Conservation (phyloP, 305 asterid genomes). For the Vinca major region DNA sequence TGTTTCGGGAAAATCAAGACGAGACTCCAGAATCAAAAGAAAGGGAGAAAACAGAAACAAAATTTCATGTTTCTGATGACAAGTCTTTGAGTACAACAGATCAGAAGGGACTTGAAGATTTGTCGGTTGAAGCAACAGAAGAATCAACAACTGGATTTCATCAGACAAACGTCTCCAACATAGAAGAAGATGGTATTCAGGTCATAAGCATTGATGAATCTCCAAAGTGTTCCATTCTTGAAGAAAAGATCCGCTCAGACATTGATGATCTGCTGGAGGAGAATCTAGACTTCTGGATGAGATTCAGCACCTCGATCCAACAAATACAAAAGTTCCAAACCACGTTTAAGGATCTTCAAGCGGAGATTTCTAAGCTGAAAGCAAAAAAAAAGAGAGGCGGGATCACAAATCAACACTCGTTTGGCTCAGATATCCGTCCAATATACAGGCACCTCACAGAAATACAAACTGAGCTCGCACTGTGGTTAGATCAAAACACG, state of each 20-base stretch:
- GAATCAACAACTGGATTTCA: conserved; percentile 11
- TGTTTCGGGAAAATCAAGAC: conserved; percentile 10
- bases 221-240: conserved; percentile 23
- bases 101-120: neutral
- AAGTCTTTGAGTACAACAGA: conserved; percentile 4
- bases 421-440: conserved; percentile 35
- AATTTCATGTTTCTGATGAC: too few species aligned
- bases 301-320: conserved; percentile 34
- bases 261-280: conserved; percentile 41
- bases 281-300: conserved; percentile 44
- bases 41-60: neutral
- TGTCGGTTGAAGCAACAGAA: conserved; percentile 8
- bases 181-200: conserved; percentile 20
- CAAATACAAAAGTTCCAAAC: conserved; percentile 34
- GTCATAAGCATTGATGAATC: conserved; percentile 16
- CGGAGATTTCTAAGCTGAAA: conserved; percentile 26
- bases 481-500: conserved; percentile 36
- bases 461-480: conserved; percentile 35
- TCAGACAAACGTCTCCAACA: conserved; percentile 15
- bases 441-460: conserved; percentile 38
- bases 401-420: conserved; percentile 10
- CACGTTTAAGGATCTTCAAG: conserved; percentile 27
- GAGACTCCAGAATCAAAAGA: conserved; percentile 12
- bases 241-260: conserved; percentile 38
- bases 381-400: conserved; percentile 18